Evolutionary conservation across 2,329 filamentous ascomycete genomes (phyloP), one percentile per base, ranked within the genome.

Genomic region (Westerdykella sp.): DNA sequence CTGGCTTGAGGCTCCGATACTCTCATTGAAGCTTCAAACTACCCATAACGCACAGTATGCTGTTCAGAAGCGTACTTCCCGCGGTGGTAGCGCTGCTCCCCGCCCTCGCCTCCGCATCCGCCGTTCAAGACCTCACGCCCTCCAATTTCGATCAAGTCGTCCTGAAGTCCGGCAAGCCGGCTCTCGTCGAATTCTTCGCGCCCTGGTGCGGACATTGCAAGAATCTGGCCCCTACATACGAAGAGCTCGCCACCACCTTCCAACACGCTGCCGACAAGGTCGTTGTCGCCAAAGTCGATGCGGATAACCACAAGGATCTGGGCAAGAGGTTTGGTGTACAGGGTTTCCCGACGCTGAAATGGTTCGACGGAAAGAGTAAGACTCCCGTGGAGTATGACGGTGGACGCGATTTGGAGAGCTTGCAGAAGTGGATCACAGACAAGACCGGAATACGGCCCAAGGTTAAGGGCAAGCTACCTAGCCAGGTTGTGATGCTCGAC

Each of bases 201-300:
- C 90, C 91, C 18, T 98, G 93, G 93, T 98, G 93, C 65, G 94
- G 93, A 25, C 93, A 98, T 78, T 98, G 93, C 87, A 97, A 97
- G 80, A 95, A 75, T 63, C 85, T 98, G 28, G 93, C 93, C 13
- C 94, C 93, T 39, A 75, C 94, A 46, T 98, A 94, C 70, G 93
- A 98, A 68, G 87, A 98, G 66, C 81, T 98, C 35, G 93, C 81
- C 37, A 68, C 75, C 39, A 73, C 76, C 34, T 95, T 90, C 68
- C 81, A 85, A 53, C 81, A 79, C 60, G 81, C 82, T 53, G 73
- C 88, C 73, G 75, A 83, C 65, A 83, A 84, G 62, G 80, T 98
- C 43, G 83, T 84, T 63, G 89, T 98, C 63, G 93, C 85, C 57
- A 98, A 97, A 73, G 90, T 98, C 55, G 90, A 98, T 65, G 93